Percentiles rank a stretch among this genome's conserved stretches.
Conservation (phyloP, 139 green algal genomes). For the Chlorella sp. region DNA sequence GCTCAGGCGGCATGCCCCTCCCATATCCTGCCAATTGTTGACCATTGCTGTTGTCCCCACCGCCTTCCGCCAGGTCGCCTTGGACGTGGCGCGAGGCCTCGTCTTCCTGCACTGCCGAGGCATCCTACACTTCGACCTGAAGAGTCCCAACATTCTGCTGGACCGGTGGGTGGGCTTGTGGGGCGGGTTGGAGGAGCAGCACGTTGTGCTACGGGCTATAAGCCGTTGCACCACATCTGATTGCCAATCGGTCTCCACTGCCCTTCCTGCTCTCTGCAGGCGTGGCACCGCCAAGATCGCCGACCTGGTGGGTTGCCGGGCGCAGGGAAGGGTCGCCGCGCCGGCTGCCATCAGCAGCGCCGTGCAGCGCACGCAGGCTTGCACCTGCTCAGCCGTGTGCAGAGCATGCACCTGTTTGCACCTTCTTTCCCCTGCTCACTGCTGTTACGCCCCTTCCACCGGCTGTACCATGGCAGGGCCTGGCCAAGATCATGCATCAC, state of each 20-base stretch:
- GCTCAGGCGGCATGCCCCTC: neutral
- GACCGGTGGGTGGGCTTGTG: neutral
- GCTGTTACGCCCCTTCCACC: too few relatives aligned
- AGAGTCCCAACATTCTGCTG: slow-evolving; percentile 47
- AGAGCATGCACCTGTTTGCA: too few relatives aligned
- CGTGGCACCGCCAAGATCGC: slow-evolving; percentile 51
- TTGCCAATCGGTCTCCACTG: neutral
- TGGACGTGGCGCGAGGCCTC: slow-evolving; percentile 46
- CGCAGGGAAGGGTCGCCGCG: too few relatives aligned
- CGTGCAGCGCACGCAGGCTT: too few relatives aligned
- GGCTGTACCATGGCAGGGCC: neutral
- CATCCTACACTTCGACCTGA: slow-evolving; percentile 19
- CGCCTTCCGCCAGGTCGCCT: slow-evolving; percentile 20
- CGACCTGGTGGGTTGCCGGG: slow-evolving; percentile 26
- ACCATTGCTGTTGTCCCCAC: neutral
- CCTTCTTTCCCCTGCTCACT: too few relatives aligned
- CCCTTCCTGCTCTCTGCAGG: neutral
- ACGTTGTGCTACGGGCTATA: neutral
- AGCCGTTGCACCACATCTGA: neutral
- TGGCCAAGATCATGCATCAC: slow-evolving; percentile 46
- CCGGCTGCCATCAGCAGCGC: too few relatives aligned
- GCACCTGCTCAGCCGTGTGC: too few relatives aligned
- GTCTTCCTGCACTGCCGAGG: slow-evolving; percentile 40
- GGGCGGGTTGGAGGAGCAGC: too few relatives aligned
- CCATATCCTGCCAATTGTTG: neutral